Conservation (phyloP, 371 early-diverging fungal genomes). For the Mortierella sp. region DNA sequence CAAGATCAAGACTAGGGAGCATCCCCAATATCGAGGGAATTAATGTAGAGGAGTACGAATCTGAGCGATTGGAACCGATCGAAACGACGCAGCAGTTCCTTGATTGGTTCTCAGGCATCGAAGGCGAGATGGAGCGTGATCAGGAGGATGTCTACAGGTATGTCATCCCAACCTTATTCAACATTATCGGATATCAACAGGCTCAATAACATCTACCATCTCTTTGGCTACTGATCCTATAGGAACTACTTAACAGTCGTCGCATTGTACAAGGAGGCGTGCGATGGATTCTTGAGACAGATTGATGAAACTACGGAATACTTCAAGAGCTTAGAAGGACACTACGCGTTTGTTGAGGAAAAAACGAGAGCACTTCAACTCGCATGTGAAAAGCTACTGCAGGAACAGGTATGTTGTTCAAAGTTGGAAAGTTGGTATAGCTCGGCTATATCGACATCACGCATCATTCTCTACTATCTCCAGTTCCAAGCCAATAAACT, state of each 20-base stretch:
- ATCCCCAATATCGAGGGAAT: slow-evolving; percentile 53
- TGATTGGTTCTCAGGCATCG: slow-evolving; percentile 88
- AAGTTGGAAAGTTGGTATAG: no score
- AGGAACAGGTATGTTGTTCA: slow-evolving; percentile 77
- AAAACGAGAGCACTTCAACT: slow-evolving; percentile 80
- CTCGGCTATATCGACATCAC: background rate
- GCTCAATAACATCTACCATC: background rate
- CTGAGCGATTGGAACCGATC: slow-evolving; percentile 68
- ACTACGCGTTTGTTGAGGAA: slow-evolving; percentile 81
- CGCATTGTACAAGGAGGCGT: slow-evolving; percentile 62
- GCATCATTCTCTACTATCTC: background rate
- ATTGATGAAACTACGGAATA: slow-evolving; percentile 64
- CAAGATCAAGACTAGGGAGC: slow-evolving; percentile 42
- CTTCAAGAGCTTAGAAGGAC: slow-evolving; percentile 70
- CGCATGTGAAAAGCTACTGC: slow-evolving; percentile 83
- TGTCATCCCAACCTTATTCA: background rate
- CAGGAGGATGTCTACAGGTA: slow-evolving; percentile 88
- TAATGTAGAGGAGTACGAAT: slow-evolving; percentile 48
- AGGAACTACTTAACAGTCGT: slow-evolving; percentile 69
- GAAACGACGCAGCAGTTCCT: slow-evolving; percentile 91
- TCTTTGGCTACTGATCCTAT: background rate
- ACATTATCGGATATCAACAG: no score
- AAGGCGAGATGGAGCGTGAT: slow-evolving; percentile 85
- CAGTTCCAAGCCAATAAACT: no score
- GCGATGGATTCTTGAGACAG: slow-evolving; percentile 70